Evolutionary conservation across 257 asterid genomes (phyloP), one percentile per base, ranked within the genome.

Genomic region (Penstemon newberryi): DNA sequence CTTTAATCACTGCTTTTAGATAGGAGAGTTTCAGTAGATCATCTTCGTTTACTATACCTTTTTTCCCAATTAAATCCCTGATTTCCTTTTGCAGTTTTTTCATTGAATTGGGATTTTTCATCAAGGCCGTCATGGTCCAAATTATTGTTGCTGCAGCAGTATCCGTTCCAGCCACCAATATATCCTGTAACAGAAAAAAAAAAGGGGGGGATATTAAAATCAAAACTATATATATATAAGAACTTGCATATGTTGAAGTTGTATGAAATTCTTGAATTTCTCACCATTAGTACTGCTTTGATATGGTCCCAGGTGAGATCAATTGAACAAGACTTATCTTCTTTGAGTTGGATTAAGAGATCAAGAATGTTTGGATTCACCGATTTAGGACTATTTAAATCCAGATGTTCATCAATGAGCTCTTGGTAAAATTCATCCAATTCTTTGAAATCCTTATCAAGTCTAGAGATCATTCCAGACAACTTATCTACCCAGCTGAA

Each of bases 401-500:
- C 46, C 7, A 71, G 69, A 55, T 76, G 80, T 15, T 76, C 73
- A 7, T 76, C 74, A 33, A 76, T 76, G 66, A 76, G 67, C 37
- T 70, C 80, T 60, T 70, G 62, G 47, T 60, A 66, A 59, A 76
- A 71, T 9, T 38, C 52, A 71, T 76, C 74, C 70, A 76, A 10
- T 0, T 60, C 18, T 25, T 50, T 37, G 11, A 61, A 76, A 37
- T 7, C 52, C 58, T 76, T 76, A 4, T 71, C 74, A 3, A 76
- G 73, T 10, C 62, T 75, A 45, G 70, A 12, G 36, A 25, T 8
- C 75, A 70, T 65, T 38, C 80, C 80, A 0, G 70, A 33, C 25
- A 76, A 6, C 60, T 60, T 76, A 49, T 76, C 80, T 33, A 54
- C 70, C 58, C 71, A 59, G 8, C 76, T 46, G 38, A 71, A 36